These are phyloP conservation scores for Cyclotella atomus DNA, from an alignment of 108 stramenopile species.

Conservation along the genomic window DNA sequence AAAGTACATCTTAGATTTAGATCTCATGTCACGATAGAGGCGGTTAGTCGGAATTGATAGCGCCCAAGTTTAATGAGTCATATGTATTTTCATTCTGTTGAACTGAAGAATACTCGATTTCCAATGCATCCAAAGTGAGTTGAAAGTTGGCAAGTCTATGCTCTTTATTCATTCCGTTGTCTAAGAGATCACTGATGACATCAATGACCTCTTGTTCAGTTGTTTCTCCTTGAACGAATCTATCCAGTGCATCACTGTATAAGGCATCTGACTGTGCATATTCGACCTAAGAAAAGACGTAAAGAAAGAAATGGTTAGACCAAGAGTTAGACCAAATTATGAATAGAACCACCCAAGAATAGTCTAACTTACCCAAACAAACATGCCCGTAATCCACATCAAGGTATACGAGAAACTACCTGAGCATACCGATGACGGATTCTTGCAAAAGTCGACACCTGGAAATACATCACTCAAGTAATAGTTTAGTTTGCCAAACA, in stretches of 20 bases:
- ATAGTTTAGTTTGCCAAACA: constrained; percentile 44
- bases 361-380: constrained; percentile 32
- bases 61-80: too few species aligned
- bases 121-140: background rate
- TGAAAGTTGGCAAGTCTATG: constrained; percentile 22
- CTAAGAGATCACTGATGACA: constrained; percentile 14
- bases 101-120: too few species aligned
- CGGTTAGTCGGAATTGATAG: too few species aligned
- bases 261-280: constrained; percentile 16
- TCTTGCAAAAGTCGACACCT: constrained; percentile 35
- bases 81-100: too few species aligned
- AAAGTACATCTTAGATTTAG: too few species aligned
- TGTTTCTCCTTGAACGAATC: constrained; percentile 8
- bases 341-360: background rate
- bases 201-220: constrained; percentile 6
- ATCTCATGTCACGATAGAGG: too few species aligned
- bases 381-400: constrained; percentile 52
- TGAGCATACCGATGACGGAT: constrained; percentile 35
- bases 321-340: background rate
- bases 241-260: constrained; percentile 22
- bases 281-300: constrained; percentile 15
- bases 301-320: background rate
- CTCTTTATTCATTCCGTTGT: constrained; percentile 12
- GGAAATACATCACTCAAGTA: constrained; percentile 28
- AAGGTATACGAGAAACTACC: constrained; percentile 27